These are phyloP conservation scores for Dactylellina parvicollis DNA, from an alignment of 2,329 filamentous ascomycete genomes.

Conservation along the genomic window DNA sequence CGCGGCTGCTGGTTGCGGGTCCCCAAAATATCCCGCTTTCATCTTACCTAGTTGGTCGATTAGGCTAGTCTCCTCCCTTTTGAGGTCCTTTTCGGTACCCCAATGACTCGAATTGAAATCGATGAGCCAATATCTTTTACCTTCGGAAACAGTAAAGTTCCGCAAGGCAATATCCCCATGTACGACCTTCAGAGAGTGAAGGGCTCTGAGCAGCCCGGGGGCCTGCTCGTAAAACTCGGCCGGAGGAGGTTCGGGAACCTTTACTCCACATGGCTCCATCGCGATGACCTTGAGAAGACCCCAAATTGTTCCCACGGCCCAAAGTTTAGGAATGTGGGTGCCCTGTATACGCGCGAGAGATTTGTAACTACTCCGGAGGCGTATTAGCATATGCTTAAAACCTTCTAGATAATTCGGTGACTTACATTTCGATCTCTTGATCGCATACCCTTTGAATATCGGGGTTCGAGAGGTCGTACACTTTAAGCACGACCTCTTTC, in stretches of 20 bases:
- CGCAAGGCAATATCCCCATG: constrained; percentile 34
- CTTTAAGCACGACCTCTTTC: constrained; percentile 24
- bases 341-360: constrained; percentile 23
- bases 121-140: constrained; percentile 26
- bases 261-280: constrained; percentile 22
- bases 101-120: constrained; percentile 33
- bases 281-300: constrained; percentile 33
- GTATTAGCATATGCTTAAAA: not conserved
- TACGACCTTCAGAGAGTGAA: constrained; percentile 7
- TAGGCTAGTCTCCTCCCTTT: constrained; percentile 5
- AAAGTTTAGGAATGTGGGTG: constrained; percentile 11
- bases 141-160: constrained; percentile 31
- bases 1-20: no score
- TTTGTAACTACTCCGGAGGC: constrained; percentile 6
- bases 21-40: constrained; percentile 18
- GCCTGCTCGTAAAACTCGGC: constrained; percentile 33
- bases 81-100: constrained; percentile 1
- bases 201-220: constrained; percentile 8
- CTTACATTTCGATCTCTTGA: constrained; percentile 31
- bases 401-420: not conserved
- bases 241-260: constrained; percentile 24
- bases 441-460: constrained; percentile 8
- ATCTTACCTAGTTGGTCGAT: constrained; percentile 2
- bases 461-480: constrained; percentile 34
- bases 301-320: constrained; percentile 32